These are phyloP conservation scores for Didymosphaeria variabile DNA, from an alignment of 2,329 filamentous ascomycete species.

Conservation along the genomic window DNA sequence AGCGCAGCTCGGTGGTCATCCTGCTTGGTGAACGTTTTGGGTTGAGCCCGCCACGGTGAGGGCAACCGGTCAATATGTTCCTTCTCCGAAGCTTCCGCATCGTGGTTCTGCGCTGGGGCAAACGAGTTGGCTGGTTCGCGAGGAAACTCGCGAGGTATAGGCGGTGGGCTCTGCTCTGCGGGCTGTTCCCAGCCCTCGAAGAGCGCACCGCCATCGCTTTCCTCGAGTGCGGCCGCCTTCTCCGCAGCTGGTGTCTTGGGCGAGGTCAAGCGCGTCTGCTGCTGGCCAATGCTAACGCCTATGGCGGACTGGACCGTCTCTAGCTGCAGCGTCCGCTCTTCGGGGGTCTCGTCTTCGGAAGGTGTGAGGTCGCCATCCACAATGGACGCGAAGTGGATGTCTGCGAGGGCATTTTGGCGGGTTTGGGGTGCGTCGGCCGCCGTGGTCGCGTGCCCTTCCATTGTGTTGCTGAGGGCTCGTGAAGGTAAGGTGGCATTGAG, in stretches of 20 bases:
- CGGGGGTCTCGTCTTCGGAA: slow-evolving; percentile 54
- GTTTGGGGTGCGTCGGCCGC: slow-evolving; percentile 19
- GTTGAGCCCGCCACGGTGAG: slow-evolving; percentile 56
- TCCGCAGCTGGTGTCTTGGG: slow-evolving; percentile 66
- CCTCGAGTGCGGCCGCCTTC: slow-evolving; percentile 65
- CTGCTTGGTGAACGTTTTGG: slow-evolving; percentile 47
- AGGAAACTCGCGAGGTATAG: slow-evolving; percentile 5
- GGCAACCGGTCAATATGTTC: slow-evolving; percentile 45
- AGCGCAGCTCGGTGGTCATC: slow-evolving; percentile 50
- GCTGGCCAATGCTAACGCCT: slow-evolving; percentile 66
- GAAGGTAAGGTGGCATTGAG: slow-evolving; percentile 8
- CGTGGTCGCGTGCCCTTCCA: slow-evolving; percentile 29
- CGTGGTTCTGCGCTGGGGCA: neutral
- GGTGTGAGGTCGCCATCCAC: slow-evolving; percentile 53
- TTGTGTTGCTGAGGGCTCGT: slow-evolving; percentile 21
- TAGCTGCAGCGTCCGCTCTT: slow-evolving; percentile 39
- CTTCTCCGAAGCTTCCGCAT: slow-evolving; percentile 5
- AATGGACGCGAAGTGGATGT: slow-evolving; percentile 53
- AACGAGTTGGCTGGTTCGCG: slow-evolving; percentile 3
- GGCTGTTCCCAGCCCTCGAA: slow-evolving; percentile 55
- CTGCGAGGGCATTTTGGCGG: slow-evolving; percentile 51
- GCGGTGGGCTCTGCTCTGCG: slow-evolving; percentile 22
- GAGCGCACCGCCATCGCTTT: slow-evolving; percentile 55
- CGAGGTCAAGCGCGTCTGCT: slow-evolving; percentile 65
- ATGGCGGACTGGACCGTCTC: slow-evolving; percentile 59